A percentile compares a stretch with the other conserved stretches of the same genome.
Evolutionary conservation across 2,329 filamentous ascomycete species (phyloP).

Genomic region (Microdochium trichocladiopsis): DNA sequence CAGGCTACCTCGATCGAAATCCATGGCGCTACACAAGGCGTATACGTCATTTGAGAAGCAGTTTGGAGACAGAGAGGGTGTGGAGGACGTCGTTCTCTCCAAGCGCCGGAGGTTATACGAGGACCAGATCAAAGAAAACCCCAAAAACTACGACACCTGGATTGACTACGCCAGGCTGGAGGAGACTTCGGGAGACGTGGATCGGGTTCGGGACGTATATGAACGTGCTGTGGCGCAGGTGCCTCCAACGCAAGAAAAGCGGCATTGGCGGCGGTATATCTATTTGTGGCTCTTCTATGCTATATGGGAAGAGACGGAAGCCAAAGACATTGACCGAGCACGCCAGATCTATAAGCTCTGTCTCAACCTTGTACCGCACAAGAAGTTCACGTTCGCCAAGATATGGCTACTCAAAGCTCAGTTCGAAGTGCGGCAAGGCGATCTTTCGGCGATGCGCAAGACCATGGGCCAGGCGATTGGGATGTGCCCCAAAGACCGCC

Average conservation of each 20-base stretch:
- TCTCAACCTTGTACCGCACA: conserved; percentile 82
- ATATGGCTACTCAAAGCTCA: conserved; percentile 91
- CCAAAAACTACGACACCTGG: conserved; percentile 96
- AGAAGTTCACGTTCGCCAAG: conserved; percentile 96
- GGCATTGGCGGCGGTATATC: conserved; percentile 95
- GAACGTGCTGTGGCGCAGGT: conserved; percentile 94
- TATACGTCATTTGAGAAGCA: conserved; percentile 99
- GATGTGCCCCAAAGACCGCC: conserved; percentile 90
- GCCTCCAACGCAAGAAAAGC: conserved; percentile 90
- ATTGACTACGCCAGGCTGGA: conserved; percentile 91
- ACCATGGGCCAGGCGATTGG: conserved; percentile 85
- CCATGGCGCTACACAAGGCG: conserved; percentile 77
- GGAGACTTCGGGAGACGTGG: conserved; percentile 74
- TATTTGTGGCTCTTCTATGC: conserved; percentile 99
- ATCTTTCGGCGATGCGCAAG: conserved; percentile 76
- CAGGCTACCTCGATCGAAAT: conserved; percentile 80
- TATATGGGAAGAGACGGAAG: conserved; percentile 86
- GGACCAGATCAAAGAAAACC: conserved; percentile 86
- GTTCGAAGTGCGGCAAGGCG: conserved; percentile 83
- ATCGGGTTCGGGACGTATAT: conserved; percentile 85
- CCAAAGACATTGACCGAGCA: conserved; percentile 69
- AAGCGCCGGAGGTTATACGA: conserved; percentile 93
- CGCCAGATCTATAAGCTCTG: conserved; percentile 89
- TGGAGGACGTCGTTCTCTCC: conserved; percentile 92
- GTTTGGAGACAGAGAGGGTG: conserved; percentile 85